phyloP scores from a whole-genome alignment of 129 eudicot species.

The Chrysanthemum makinoi region DNA sequence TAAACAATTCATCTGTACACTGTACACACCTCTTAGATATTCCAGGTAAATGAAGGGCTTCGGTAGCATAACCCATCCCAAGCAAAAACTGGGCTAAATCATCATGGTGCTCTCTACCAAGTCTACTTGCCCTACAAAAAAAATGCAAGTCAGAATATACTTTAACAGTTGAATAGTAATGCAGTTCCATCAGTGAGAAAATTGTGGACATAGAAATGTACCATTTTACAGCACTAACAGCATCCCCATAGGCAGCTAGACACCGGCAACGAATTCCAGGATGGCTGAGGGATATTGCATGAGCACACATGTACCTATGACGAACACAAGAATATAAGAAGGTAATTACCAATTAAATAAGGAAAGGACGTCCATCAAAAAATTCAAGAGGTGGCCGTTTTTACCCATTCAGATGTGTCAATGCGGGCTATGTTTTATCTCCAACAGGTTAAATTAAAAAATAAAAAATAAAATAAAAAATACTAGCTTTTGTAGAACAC shows the following conservation, averaged over 20 bases:
- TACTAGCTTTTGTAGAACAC: too few relatives aligned
- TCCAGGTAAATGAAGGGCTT: conserved; percentile 99
- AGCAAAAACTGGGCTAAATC: conserved; percentile 98
- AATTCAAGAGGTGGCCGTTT: too few relatives aligned
- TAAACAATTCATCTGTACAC: background rate
- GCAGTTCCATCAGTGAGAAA: background rate
- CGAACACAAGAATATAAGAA: background rate
- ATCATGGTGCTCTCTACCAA: conserved; percentile 98
- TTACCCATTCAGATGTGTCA: too few relatives aligned
- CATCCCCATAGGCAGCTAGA: conserved; percentile 99
- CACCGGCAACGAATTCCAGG: conserved; percentile 99
- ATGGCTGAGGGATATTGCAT: conserved; percentile 96
- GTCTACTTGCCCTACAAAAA: conserved; percentile 84
- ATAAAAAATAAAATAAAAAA: too few relatives aligned
- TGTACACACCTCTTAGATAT: conserved; percentile 68
- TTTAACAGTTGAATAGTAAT: background rate
- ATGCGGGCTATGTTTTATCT: too few relatives aligned
- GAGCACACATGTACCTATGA: conserved; percentile 91
- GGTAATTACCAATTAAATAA: background rate
- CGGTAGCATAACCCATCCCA: conserved; percentile 98
- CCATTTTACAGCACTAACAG: conserved; percentile 99
- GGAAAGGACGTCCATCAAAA: background rate
- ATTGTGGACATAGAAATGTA: conserved; percentile 18
- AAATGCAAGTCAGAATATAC: conserved; percentile 6
- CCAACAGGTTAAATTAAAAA: too few relatives aligned